Percentiles rank a stretch among this genome's conserved stretches.
Conservation (phyloP, 2,329 filamentous ascomycete genomes). For the Corynespora cassiicola region DNA sequence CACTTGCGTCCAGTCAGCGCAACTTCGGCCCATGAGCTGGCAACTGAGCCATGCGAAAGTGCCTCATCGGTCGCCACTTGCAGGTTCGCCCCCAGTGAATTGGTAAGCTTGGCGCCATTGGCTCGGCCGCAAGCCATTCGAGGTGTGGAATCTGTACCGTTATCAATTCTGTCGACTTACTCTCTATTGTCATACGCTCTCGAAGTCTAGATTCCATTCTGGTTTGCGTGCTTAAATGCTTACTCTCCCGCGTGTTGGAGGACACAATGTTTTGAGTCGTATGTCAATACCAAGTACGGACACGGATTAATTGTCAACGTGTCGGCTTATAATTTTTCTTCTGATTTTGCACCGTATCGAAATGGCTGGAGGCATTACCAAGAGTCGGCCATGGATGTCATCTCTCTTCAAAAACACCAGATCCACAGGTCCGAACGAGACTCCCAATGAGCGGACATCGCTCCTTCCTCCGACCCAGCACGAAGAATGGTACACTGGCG, state of each 20-base stretch:
- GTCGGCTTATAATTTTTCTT: no score
- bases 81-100: conserved; percentile 14
- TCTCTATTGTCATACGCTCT: conserved; percentile 22
- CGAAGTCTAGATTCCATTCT: conserved; percentile 9
- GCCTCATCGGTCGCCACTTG: conserved; percentile 20
- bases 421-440: conserved; percentile 18
- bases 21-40: conserved; percentile 18
- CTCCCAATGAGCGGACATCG: conserved; percentile 50
- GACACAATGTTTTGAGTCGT: neutral
- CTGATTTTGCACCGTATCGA: conserved; percentile 5
- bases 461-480: conserved; percentile 50
- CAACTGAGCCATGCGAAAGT: conserved; percentile 24
- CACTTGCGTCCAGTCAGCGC: conserved; percentile 23
- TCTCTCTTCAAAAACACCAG: conserved; percentile 29
- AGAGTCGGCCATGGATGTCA: conserved; percentile 39
- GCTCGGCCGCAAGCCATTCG: conserved; percentile 25
- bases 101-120: conserved; percentile 17
- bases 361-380: no score
- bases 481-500: conserved; percentile 42
- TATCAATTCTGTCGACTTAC: conserved; percentile 29
- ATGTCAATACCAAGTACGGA: no score
- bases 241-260: neutral
- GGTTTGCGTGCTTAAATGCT: conserved; percentile 14
- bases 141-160: conserved; percentile 21
- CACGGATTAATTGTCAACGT: no score